Conservation (phyloP, 2,329 filamentous ascomycete genomes). For the Gremmenia infestans region DNA sequence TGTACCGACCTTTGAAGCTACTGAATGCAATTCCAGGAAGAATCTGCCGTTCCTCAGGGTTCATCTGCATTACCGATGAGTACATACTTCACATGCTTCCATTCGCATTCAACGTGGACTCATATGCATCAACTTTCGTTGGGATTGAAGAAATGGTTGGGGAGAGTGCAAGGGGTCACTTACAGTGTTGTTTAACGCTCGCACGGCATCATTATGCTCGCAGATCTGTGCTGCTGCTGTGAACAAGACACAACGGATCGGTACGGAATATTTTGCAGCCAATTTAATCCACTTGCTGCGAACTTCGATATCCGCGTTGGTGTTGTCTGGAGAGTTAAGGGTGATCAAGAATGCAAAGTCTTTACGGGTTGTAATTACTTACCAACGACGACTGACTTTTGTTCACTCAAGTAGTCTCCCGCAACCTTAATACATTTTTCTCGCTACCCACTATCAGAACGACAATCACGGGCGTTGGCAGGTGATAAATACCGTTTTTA, state of each 20-base stretch:
- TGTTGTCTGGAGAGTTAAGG: slow-evolving; percentile 62
- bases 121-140: slow-evolving; percentile 2
- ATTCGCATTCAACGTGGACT: slow-evolving; percentile 3
- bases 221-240: slow-evolving; percentile 58
- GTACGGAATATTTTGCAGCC: slow-evolving; percentile 63
- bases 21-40: slow-evolving; percentile 79
- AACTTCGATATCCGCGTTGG: slow-evolving; percentile 79
- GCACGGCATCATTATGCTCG: slow-evolving; percentile 83
- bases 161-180: slow-evolving; percentile 11
- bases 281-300: slow-evolving; percentile 74
- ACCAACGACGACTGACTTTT: slow-evolving; percentile 74
- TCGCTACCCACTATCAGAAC: slow-evolving; percentile 32
- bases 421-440: slow-evolving; percentile 71
- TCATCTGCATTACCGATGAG: slow-evolving; percentile 47
- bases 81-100: slow-evolving; percentile 7
- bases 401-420: slow-evolving; percentile 55
- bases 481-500: slow-evolving; percentile 59
- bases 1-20: slow-evolving; percentile 67
- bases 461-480: slow-evolving; percentile 3
- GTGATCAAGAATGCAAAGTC: slow-evolving; percentile 3
- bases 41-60: slow-evolving; percentile 71
- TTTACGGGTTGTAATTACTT: slow-evolving; percentile 33
- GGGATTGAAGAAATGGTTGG: slow-evolving; percentile 1
- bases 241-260: slow-evolving; percentile 84
- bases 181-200: slow-evolving; percentile 54